Evolutionary conservation across 2,329 filamentous ascomycete species (phyloP).

Genomic region (Penicillium psychrosexuale): DNA sequence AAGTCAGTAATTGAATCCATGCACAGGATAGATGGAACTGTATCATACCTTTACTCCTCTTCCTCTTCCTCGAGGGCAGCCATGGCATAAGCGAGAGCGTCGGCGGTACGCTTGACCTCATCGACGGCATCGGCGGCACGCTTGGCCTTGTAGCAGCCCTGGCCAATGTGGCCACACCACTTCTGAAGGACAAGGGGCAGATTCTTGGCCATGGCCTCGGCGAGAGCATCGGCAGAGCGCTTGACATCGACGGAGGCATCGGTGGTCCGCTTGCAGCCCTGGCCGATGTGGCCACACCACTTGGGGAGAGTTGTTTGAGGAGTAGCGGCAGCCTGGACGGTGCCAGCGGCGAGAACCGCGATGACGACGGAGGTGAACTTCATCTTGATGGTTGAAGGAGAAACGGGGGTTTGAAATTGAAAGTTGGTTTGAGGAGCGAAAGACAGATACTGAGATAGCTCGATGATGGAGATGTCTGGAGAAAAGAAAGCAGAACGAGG

Average conservation of each 20-base stretch:
- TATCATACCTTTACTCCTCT: conserved; percentile 26
- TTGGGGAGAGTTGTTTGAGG: conserved; percentile 21
- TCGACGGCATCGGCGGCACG: conserved; percentile 66
- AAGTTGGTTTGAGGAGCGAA: conserved; percentile 8
- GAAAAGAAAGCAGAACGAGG: not conserved
- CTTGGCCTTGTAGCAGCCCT: conserved; percentile 56
- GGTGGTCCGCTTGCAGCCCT: conserved; percentile 32
- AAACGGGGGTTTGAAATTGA: conserved; percentile 8
- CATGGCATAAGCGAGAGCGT: conserved; percentile 34
- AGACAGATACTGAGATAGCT: conserved; percentile 12
- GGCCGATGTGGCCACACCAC: conserved; percentile 31
- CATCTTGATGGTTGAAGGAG: conserved; percentile 40
- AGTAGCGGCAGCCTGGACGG: conserved; percentile 26
- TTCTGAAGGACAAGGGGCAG: conserved; percentile 24
- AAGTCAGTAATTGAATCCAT: not conserved
- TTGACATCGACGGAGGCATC: conserved; percentile 28
- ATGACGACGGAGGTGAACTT: conserved; percentile 47
- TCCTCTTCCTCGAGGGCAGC: conserved; percentile 28
- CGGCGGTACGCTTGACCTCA: conserved; percentile 39
- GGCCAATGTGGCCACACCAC: conserved; percentile 35
- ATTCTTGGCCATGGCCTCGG: conserved; percentile 30
- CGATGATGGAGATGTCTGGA: conserved; percentile 6
- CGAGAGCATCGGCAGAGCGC: conserved; percentile 33
- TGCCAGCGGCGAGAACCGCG: conserved; percentile 42
- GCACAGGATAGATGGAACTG: not conserved